Percentiles rank a stretch among this genome's conserved stretches.
These are phyloP conservation scores for Stephania yunnanensis DNA, from an alignment of 164 flowering plant genomes.

Conservation along the genomic window DNA sequence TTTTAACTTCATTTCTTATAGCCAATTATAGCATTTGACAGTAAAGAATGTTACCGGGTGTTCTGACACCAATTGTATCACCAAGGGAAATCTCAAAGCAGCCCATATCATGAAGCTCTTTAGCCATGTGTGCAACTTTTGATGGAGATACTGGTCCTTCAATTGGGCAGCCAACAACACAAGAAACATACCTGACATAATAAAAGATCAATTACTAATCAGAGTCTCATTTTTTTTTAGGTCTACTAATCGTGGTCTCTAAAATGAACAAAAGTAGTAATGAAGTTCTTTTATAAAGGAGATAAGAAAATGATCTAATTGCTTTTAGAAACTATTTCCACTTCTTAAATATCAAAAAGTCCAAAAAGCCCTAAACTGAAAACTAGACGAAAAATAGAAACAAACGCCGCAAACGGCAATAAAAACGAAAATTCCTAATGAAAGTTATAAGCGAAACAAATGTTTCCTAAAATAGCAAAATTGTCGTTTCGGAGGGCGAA, in stretches of 20 bases:
- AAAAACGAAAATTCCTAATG: no score
- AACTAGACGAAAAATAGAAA: no score
- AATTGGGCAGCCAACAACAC: slow-evolving; percentile 89
- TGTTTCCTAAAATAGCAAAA: no score
- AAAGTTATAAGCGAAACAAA: no score
- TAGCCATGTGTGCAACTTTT: slow-evolving; percentile 87
- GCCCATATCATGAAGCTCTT: slow-evolving; percentile 88
- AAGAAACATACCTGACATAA: slow-evolving; percentile 72
- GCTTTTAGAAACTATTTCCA: background rate
- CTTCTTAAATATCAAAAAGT: no score
- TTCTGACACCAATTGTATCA: slow-evolving; percentile 95
- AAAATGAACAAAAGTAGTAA: background rate
- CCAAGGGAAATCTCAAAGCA: slow-evolving; percentile 96
- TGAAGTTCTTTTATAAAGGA: background rate
- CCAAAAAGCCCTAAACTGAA: no score
- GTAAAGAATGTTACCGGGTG: slow-evolving; percentile 67
- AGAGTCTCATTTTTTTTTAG: background rate
- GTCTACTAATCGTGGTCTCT: background rate
- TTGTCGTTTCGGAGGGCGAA: no score
- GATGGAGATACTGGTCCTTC: slow-evolving; percentile 82
- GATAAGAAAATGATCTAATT: background rate
- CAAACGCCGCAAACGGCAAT: no score
- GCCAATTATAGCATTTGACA: no score
- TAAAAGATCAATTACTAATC: slow-evolving; percentile 4
- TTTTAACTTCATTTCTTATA: no score